Evolutionary conservation across 139 green algal genomes (phyloP), one percentile per base, ranked within the genome.

Genomic region (Chlorella sp.): DNA sequence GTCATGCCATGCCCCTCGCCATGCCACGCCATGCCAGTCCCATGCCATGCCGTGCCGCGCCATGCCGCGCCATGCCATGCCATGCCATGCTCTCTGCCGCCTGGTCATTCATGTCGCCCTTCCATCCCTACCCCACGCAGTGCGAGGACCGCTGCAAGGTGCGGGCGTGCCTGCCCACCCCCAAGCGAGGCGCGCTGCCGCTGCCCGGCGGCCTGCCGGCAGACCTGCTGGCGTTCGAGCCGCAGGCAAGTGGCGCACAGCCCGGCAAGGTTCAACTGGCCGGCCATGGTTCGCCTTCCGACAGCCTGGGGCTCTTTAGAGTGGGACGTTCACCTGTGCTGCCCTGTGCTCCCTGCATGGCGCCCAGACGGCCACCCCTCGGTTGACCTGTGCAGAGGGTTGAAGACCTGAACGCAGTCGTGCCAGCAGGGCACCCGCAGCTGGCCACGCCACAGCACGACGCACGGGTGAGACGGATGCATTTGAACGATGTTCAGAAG

Each of bases 111-210:
- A 44, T 43, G 44, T 30, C 11, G 1, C 26, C n/a, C 2, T 43
- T 13, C n/a, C n/a, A 13, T 28, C 46, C 8, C 44, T 36, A 30
- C 54, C 43, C 32, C 28, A 44, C 86, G 73, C 87, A 92, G 83
- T 85, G 89, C 22, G 90, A 93, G 85, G 60, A 65, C 36, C 80
- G 85, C 67, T 88, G 72, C 56, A 8, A 83, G 26, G 90, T 97
- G 26, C 88, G 92, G 8, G 19, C 67, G 58, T 84, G 89, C 81
- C 34, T 95, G 48, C 89, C 92, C 0, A 46, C 86, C 24, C 94
- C 93, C 0, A 13, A 28, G 38, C 34, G 82, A 40, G 94, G 93
- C 1, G 56, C 87, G 7, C 91, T 96, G 74, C 91, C 92, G 32
- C 85, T 97, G 73, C 92, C 94, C 2, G 16, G 70, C 1, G 64